Evolutionary conservation across 805 yeast species (phyloP).

Genomic region (Saccharomycopsis olivae): DNA sequence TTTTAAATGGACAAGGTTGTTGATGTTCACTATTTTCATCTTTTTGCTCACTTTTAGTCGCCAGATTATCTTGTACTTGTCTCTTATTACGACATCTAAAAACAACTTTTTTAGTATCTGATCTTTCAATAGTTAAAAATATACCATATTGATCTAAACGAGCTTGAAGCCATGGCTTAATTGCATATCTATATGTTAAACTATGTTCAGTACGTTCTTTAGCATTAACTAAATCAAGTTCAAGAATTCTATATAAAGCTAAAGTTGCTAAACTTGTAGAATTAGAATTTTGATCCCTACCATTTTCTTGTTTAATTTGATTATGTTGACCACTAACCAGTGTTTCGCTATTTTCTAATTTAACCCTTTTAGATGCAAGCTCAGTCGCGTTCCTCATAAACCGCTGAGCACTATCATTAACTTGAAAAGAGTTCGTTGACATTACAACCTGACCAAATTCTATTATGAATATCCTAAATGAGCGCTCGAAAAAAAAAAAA

Average conservation of each 20-base stretch:
- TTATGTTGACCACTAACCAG: neutral
- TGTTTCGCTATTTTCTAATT: too few species aligned
- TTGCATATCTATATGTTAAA: conserved; percentile 6
- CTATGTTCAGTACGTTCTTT: conserved; percentile 4
- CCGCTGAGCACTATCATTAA: too few species aligned
- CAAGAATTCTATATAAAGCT: neutral
- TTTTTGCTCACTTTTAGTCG: neutral
- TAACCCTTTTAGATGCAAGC: too few species aligned
- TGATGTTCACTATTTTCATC: neutral
- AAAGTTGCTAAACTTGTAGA: too few species aligned
- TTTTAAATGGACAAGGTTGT: conserved; percentile 11
- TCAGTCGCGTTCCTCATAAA: too few species aligned
- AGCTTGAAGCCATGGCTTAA: conserved; percentile 12
- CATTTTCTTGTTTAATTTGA: neutral
- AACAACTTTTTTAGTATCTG: conserved; percentile 24
- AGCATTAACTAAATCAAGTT: conserved; percentile 8
- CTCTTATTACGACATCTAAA: conserved; percentile 21
- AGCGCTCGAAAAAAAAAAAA: too few species aligned
- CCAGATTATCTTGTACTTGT: neutral
- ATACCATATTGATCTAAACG: conserved; percentile 9
- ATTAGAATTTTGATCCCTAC: neutral
- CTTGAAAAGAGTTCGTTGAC: too few species aligned
- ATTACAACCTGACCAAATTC: too few species aligned
- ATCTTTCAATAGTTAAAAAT: conserved; percentile 22
- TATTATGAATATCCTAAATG: too few species aligned